A percentile compares a stretch with the other conserved stretches of the same genome.
Evolutionary conservation across 2,329 filamentous ascomycete species (phyloP).

Genomic region (Paecilomyces niveus): DNA sequence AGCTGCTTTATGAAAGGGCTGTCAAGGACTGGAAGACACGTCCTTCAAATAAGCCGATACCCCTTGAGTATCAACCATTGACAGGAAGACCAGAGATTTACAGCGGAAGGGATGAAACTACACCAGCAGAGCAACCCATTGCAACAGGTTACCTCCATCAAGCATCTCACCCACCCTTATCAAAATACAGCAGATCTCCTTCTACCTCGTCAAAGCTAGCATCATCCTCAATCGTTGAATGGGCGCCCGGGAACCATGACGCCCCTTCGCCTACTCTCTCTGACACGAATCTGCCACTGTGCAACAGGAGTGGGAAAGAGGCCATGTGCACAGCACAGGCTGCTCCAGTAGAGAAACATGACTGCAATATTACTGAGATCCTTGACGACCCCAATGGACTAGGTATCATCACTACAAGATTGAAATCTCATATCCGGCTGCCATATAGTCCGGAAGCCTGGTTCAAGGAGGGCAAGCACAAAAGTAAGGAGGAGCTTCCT

Average conservation of each 20-base stretch:
- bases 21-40: conserved; percentile 46
- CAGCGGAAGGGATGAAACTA: neutral
- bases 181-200: neutral
- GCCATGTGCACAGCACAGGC: neutral
- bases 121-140: neutral
- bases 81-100: neutral
- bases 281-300: conserved; percentile 16
- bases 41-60: neutral
- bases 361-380: neutral
- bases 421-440: conserved; percentile 1
- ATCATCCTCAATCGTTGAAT: neutral
- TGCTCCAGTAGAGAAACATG: neutral
- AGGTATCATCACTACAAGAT: neutral
- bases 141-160: neutral
- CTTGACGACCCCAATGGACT: neutral
- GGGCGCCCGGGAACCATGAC: neutral
- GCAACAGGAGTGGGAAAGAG: conserved; percentile 5
- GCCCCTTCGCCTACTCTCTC: conserved; percentile 15
- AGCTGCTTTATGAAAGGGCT: conserved; percentile 44
- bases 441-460: conserved; percentile 7
- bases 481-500: neutral
- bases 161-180: neutral
- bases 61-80: neutral
- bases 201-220: neutral
- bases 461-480: neutral